Evolutionary conservation across 1,139 yeast species (phyloP), one percentile per base, ranked within the genome.

Genomic region (Debaryomyces subglobosus): DNA sequence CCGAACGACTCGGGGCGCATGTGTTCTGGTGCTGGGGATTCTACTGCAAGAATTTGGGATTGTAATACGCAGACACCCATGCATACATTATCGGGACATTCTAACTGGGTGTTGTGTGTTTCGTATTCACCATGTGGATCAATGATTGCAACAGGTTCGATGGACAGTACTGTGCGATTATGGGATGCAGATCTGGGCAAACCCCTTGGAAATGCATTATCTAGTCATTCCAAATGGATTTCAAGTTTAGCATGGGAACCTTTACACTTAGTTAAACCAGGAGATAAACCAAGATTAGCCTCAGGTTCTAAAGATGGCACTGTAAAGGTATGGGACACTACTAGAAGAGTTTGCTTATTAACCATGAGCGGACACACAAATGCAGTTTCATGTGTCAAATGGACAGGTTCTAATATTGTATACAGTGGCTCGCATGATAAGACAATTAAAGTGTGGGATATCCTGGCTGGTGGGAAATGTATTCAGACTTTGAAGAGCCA

Each of bases 31-130:
- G 91, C 97, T 7, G 99, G 99, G 40, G 99, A 94, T 65, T 83
- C 88, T 39, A 92, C 98, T n/a, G 98, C 98, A 3, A 78, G 98
- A 62, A 82, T 94, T 46, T 94, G 99, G 99, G 98, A 92, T 68
- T 89, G 97, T 67, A 88, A 90, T 61, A 92, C 98, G 0, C 96
- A 89, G 60, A 94, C 99, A 0, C 97, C 97, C 4, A 72, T 85
- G 62, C 79, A 82, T 52, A 89, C 96, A 0, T 73, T 95, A 47
- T 63, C 75, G 13, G 99, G 99, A 0, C 99, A 94, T 63, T 73
- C 84, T 15, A 91, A 91, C 69, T 95, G 98, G 97, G 98, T 94
- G 7, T 72, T 94, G 43, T 87, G 96, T 62, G 97, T 88, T n/a
- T 76, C 89, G 4, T 94, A 96, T 85, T 87, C 96, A 16, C 97